Conservation (phyloP, 2,329 filamentous ascomycete genomes). For the Diplodia corticola region DNA sequence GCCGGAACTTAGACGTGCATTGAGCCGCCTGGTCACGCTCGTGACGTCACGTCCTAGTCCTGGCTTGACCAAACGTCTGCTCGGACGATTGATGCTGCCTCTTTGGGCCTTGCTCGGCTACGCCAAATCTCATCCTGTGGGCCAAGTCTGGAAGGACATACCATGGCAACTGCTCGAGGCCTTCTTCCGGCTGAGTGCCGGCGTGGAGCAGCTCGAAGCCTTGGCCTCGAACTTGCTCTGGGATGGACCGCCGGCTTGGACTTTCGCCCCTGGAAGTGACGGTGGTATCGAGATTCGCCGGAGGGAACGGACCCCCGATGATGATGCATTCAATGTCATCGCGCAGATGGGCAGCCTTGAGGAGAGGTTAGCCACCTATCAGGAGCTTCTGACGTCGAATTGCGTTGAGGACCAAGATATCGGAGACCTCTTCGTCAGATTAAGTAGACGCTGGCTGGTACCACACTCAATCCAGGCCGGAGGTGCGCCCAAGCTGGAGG, state of each 20-base stretch:
- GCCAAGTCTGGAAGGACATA: constrained; percentile 50
- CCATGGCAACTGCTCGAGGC: constrained; percentile 53
- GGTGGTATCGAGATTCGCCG: constrained; percentile 56
- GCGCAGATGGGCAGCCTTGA: constrained; percentile 34
- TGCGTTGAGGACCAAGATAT: constrained; percentile 58
- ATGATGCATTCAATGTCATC: constrained; percentile 90
- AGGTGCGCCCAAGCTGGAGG: constrained; percentile 20
- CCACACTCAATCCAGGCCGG: constrained; percentile 27
- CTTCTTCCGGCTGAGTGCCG: constrained; percentile 59
- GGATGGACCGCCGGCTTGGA: constrained; percentile 56
- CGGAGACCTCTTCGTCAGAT: constrained; percentile 59
- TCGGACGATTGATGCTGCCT: constrained; percentile 59
- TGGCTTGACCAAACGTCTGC: constrained; percentile 62
- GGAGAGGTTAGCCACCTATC: constrained; percentile 30
- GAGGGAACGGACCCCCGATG: constrained; percentile 76
- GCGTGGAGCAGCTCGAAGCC: constrained; percentile 49
- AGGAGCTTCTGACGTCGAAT: constrained; percentile 46
- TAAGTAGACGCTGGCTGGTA: constrained; percentile 61
- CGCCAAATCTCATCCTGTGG: constrained; percentile 34
- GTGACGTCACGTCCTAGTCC: constrained; percentile 66
- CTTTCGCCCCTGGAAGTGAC: constrained; percentile 49
- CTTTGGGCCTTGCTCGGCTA: constrained; percentile 65
- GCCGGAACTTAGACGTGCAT: constrained; percentile 50
- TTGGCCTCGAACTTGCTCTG: constrained; percentile 60
- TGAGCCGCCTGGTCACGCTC: constrained; percentile 59